These are phyloP conservation scores for Scedosporium apiospermum DNA, from an alignment of 2,329 filamentous ascomycete genomes.

Conservation along the genomic window DNA sequence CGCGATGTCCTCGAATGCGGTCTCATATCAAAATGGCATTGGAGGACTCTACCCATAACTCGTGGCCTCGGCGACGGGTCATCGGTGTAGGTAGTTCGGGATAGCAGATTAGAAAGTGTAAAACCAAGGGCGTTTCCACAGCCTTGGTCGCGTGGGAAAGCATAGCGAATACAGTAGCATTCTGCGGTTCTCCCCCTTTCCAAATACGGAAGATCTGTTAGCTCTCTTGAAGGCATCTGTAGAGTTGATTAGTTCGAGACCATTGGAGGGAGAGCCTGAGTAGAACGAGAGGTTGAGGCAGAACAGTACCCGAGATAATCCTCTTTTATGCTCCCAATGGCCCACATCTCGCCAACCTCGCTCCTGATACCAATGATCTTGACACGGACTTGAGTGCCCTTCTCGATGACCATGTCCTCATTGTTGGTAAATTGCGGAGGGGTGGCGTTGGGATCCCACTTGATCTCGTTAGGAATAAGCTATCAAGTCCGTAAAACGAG, in stretches of 20 bases:
- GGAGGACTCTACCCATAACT: not conserved
- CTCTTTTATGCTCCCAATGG: slow-evolving; percentile 94
- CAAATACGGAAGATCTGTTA: not conserved
- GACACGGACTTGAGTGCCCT: slow-evolving; percentile 83
- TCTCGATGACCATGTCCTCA: slow-evolving; percentile 86
- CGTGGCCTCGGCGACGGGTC: not conserved
- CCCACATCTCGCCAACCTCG: slow-evolving; percentile 91
- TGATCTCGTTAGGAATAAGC: slow-evolving; percentile 87
- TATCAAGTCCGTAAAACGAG: slow-evolving; percentile 29
- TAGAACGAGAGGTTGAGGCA: not conserved
- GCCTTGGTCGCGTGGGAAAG: not conserved
- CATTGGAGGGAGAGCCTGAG: not conserved
- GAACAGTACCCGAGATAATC: slow-evolving; percentile 53
- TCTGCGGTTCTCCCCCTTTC: not conserved
- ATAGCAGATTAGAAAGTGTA: not conserved
- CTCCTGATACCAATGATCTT: slow-evolving; percentile 91
- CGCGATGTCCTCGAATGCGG: not conserved
- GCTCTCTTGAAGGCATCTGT: slow-evolving; percentile 5
- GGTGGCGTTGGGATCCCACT: slow-evolving; percentile 90
- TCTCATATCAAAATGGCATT: not conserved
- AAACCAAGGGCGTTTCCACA: not conserved
- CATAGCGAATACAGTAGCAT: not conserved
- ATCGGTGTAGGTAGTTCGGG: not conserved
- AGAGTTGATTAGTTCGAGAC: not conserved
- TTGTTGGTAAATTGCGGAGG: slow-evolving; percentile 97